phyloP scores from a whole-genome alignment of 306 rosid genomes.

The Vigna nakashimae region DNA sequence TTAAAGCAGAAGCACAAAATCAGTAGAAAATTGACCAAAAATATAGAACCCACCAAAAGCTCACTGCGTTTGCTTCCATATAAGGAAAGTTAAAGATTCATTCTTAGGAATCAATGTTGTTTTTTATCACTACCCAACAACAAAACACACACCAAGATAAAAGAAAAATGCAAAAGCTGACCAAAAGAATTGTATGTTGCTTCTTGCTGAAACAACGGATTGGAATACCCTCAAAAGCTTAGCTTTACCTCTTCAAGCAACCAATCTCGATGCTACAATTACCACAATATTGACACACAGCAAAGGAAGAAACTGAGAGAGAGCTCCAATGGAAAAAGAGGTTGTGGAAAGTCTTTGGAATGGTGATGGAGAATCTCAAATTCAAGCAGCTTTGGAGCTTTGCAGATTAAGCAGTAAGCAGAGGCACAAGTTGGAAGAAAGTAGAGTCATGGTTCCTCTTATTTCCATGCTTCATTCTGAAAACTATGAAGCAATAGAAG shows the following conservation, averaged over 20 bases:
- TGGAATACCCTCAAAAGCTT: constrained; percentile 63
- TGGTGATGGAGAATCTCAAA: constrained; percentile 60
- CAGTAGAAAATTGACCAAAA: constrained; percentile 40
- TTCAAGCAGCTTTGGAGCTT: constrained; percentile 65
- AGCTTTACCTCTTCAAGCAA: constrained; percentile 74
- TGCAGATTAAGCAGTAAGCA: constrained; percentile 62
- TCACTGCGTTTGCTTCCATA: constrained; percentile 67
- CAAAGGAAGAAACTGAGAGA: constrained; percentile 26
- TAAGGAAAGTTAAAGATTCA: constrained; percentile 70
- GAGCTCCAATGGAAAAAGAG: constrained; percentile 64
- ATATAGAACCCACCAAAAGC: constrained; percentile 43
- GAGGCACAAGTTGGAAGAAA: constrained; percentile 67
- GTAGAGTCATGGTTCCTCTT: constrained; percentile 63
- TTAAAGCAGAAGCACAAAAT: constrained; percentile 36
- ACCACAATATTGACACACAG: constrained; percentile 21
- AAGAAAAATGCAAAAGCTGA: constrained; percentile 43
- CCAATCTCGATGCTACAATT: constrained; percentile 58
- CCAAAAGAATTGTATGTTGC: constrained; percentile 74
- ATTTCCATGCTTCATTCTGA: constrained; percentile 76
- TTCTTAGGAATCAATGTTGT: constrained; percentile 51
- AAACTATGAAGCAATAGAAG: constrained; percentile 65
- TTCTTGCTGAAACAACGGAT: constrained; percentile 87
- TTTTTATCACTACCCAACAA: constrained; percentile 41
- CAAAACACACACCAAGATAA: constrained; percentile 35
- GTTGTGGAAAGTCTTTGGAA: constrained; percentile 59